phyloP scores from a whole-genome alignment of 1,139 yeast genomes.

The Entelexis sorbosivorans region DNA sequence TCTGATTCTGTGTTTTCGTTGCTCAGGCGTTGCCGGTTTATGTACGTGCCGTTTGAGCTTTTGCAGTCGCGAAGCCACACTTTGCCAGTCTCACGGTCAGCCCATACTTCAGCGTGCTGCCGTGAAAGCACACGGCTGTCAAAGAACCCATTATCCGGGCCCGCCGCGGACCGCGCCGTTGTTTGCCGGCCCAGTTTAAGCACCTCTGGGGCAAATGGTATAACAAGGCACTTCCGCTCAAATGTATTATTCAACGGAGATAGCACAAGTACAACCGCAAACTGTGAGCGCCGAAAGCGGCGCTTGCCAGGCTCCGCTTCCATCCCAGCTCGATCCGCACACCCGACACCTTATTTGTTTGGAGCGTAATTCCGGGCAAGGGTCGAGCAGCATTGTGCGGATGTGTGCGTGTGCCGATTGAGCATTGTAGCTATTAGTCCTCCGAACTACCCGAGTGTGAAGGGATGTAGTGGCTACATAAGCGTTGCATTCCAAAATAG shows the following conservation, averaged over 20 bases:
- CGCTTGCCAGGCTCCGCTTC: constrained; percentile 13
- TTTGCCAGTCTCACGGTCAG: constrained; percentile 54
- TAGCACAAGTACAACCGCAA: constrained; percentile 47
- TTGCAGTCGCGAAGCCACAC: constrained; percentile 76
- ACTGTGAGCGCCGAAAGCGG: constrained; percentile 27
- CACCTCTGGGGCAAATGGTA: constrained; percentile 76
- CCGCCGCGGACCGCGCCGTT: constrained; percentile 61
- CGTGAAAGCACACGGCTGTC: constrained; percentile 88
- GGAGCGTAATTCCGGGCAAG: not conserved
- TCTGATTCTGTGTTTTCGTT: constrained; percentile 44
- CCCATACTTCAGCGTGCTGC: constrained; percentile 84
- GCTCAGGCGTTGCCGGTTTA: constrained; percentile 61
- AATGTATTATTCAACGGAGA: constrained; percentile 73
- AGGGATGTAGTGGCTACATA: not conserved
- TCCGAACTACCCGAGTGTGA: not conserved
- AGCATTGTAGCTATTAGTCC: not conserved
- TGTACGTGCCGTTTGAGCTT: constrained; percentile 88
- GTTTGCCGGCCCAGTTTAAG: constrained; percentile 80
- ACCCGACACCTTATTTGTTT: not conserved
- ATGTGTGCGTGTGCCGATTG: not conserved
- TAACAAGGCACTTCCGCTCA: constrained; percentile 62
- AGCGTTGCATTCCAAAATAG: not conserved
- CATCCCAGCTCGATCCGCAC: constrained; percentile 1
- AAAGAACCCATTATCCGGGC: constrained; percentile 78
- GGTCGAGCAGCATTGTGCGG: not conserved